A percentile compares a stretch with the other conserved stretches of the same genome.
Evolutionary conservation across 1,284 basidiomycete species (phyloP).

Genomic region (Tausonia pullulans): DNA sequence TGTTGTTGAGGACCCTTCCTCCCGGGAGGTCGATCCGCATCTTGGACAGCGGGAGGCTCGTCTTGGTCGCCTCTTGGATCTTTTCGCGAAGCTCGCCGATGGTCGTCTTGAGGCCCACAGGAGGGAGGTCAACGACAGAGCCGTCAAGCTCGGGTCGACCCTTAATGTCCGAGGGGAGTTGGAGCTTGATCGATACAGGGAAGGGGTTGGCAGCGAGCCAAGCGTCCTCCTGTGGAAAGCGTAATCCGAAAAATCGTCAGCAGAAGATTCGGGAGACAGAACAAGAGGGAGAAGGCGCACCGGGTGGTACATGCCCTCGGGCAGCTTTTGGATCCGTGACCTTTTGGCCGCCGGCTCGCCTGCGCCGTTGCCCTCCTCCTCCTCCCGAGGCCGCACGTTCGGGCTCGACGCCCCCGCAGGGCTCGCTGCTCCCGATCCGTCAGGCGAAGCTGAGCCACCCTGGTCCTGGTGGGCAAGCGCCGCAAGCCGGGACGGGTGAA

Average conservation of each 20-base stretch:
- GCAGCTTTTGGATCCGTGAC: conserved; percentile 66
- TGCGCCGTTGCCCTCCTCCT: conserved; percentile 39
- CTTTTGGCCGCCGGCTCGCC: conserved; percentile 61
- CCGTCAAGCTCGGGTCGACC: conserved; percentile 80
- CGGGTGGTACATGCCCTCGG: conserved; percentile 42
- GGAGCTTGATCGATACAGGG: conserved; percentile 68
- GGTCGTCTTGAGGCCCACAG: conserved; percentile 65
- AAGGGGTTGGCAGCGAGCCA: conserved; percentile 83
- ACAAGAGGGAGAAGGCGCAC: conserved; percentile 6
- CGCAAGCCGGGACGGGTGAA: conserved; percentile 38
- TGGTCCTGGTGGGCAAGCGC: conserved; percentile 26
- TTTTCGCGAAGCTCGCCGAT: conserved; percentile 79
- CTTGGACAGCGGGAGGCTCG: conserved; percentile 59
- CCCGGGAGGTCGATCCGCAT: conserved; percentile 56
- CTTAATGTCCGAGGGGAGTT: conserved; percentile 59
- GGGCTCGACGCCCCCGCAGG: neutral
- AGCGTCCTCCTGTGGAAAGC: conserved; percentile 39
- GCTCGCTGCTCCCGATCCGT: neutral
- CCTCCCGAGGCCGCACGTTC: conserved; percentile 17
- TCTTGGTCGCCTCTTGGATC: conserved; percentile 62
- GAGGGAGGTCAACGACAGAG: conserved; percentile 49
- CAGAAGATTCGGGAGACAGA: conserved; percentile 2
- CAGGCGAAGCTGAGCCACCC: neutral
- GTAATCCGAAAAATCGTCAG: neutral
- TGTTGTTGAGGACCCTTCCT: conserved; percentile 75